Conservation (phyloP, 1,284 basidiomycete genomes). For the Xerocomus nothofagi region DNA sequence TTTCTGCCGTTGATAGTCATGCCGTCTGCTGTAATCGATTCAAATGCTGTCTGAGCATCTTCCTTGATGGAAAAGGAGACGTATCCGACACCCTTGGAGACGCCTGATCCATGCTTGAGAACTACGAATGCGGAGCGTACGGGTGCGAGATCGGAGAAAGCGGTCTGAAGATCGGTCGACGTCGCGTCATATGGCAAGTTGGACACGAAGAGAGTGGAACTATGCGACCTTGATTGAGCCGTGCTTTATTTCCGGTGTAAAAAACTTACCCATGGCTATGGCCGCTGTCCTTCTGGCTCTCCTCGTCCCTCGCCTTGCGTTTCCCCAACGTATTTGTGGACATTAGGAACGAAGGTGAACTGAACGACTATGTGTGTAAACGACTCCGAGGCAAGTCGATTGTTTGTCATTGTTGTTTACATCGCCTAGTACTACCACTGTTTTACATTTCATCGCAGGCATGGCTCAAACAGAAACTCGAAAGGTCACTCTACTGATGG, state of each 20-base stretch:
- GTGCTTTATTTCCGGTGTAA: neutral
- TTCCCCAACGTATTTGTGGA: slow-evolving; percentile 44
- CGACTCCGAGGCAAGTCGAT: no score
- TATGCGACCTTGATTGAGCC: slow-evolving; percentile 21
- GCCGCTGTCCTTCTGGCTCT: slow-evolving; percentile 16
- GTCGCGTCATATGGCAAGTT: slow-evolving; percentile 90
- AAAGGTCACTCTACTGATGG: no score
- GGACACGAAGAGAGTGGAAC: slow-evolving; percentile 77
- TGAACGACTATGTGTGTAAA: no score
- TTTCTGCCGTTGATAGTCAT: slow-evolving; percentile 63
- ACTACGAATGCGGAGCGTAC: slow-evolving; percentile 95
- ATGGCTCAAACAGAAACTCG: no score
- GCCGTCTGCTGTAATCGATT: slow-evolving; percentile 56
- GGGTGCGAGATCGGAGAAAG: slow-evolving; percentile 95
- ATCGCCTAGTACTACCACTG: no score
- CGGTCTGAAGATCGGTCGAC: slow-evolving; percentile 84
- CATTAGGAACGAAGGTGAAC: no score
- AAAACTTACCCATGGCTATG: slow-evolving; percentile 25
- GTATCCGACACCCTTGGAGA: slow-evolving; percentile 97
- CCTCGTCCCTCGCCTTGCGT: slow-evolving; percentile 50
- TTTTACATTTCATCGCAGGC: neutral
- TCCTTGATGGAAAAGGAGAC: slow-evolving; percentile 90
- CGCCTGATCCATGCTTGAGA: slow-evolving; percentile 72
- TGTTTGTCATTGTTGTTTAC: slow-evolving; percentile 23
- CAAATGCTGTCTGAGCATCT: slow-evolving; percentile 80